phyloP scores from a whole-genome alignment of 2,329 filamentous ascomycete species.

The Claviceps arundinis region DNA sequence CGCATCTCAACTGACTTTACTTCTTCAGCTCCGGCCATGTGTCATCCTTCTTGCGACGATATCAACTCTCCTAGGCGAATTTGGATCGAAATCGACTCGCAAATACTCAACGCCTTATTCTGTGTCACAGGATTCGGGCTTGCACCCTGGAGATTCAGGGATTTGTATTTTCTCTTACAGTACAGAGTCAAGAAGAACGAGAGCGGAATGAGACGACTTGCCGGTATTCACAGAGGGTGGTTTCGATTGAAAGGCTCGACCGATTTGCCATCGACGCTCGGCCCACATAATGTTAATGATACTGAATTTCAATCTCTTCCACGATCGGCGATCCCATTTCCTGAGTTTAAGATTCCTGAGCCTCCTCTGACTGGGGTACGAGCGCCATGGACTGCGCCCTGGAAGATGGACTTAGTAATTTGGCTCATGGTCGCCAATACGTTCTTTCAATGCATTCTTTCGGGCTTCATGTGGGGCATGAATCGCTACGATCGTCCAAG shows the following conservation, averaged over 20 bases:
- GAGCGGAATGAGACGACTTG: constrained; percentile 51
- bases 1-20: neutral
- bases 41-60: constrained; percentile 53
- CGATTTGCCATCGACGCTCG: constrained; percentile 37
- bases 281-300: constrained; percentile 36
- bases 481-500: constrained; percentile 60
- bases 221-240: constrained; percentile 64
- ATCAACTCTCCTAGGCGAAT: constrained; percentile 64
- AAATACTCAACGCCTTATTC: constrained; percentile 69
- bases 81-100: constrained; percentile 77
- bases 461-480: constrained; percentile 72
- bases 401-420: constrained; percentile 70
- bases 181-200: constrained; percentile 44
- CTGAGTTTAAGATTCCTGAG: constrained; percentile 47
- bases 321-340: constrained; percentile 40
- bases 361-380: constrained; percentile 58
- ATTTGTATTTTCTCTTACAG: constrained; percentile 58
- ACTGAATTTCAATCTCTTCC: constrained; percentile 25
- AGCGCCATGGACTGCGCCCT: constrained; percentile 51
- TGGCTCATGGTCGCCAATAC: constrained; percentile 73
- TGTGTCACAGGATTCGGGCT: constrained; percentile 78
- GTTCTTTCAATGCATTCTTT: constrained; percentile 59
- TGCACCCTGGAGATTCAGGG: constrained; percentile 72
- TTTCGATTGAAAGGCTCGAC: constrained; percentile 58
- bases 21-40: constrained; percentile 50